Evolutionary conservation across 441 rosid genomes (phyloP), one percentile per base, ranked within the genome.

Genomic region (Pelargonium cotyledonis): DNA sequence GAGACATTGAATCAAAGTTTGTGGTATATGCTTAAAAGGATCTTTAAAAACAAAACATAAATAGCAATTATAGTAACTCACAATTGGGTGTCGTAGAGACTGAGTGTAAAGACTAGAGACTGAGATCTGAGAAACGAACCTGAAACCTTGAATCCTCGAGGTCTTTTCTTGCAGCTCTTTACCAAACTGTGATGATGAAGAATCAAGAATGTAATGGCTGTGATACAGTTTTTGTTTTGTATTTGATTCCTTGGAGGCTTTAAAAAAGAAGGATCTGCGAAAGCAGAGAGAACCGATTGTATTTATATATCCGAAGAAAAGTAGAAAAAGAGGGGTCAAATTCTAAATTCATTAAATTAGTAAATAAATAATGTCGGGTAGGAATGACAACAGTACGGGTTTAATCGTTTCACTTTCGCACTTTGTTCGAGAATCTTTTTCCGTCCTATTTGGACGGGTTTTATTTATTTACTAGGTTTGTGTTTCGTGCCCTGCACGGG

Each of bases 121-220:
- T 15, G 18, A 15, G 58, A 51, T 51, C 58, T 51, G 58, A 51
- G 58, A 51, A 51, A 51, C 58, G 16, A 51, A 51, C 58, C 58
- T n/a, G 58, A 51, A 51, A 4, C 8, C 19, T 51, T n/a, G 16
- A 51, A 51, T 0, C 1, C 6, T 18, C 1, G 57, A 51, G 57
- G 57, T 14, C 16, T 23, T 51, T 14, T 51, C 57, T 6, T n/a
- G 58, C n/a, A n/a, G n/a, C n/a, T n/a, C n/a, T n/a, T n/a, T n/a
- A 51, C 19, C 6, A 51, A 51, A 51, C 58, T 4, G 58, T 51
- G 58, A 51, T 51, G 19, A 51, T n/a, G 19, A n/a, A 15, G 58
- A 51, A 51, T 51, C 58, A 8, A 51, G 58, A 51, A 51, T 9
- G 58, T 9, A 10, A 51, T 51, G 58, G 58, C 6, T 51, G 58